Evolutionary conservation across 2,329 filamentous ascomycete genomes (phyloP).

Genomic region (Pseudogymnoascus sp.): DNA sequence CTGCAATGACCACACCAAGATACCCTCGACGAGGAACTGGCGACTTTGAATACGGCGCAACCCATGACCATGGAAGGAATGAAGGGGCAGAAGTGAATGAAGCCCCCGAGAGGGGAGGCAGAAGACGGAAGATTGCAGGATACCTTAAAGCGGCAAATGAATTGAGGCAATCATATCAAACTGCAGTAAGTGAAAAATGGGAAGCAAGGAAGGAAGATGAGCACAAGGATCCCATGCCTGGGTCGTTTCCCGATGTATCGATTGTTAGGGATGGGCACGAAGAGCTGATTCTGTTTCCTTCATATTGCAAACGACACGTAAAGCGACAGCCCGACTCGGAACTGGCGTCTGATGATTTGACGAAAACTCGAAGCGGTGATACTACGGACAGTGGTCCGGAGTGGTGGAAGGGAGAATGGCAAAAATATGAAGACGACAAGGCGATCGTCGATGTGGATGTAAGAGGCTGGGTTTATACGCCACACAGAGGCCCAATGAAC

Average conservation of each 20-base stretch:
- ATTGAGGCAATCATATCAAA: constrained; percentile 57
- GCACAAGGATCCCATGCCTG: constrained; percentile 50
- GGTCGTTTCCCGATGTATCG: constrained; percentile 76
- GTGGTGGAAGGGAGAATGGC: constrained; percentile 73
- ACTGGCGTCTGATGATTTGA: constrained; percentile 24
- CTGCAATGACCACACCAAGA: constrained; percentile 26
- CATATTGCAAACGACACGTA: constrained; percentile 60
- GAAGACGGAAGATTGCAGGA: constrained; percentile 68
- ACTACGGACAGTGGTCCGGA: constrained; percentile 52
- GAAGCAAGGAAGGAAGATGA: constrained; percentile 36
- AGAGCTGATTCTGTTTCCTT: constrained; percentile 92
- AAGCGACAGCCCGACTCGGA: constrained; percentile 24
- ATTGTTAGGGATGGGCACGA: constrained; percentile 73
- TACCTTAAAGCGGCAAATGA: constrained; percentile 66
- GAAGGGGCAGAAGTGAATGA: constrained; percentile 31
- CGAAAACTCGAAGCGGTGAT: constrained; percentile 25
- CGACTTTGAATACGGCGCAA: constrained; percentile 13
- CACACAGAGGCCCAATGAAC: constrained; percentile 74
- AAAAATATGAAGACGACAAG: constrained; percentile 69
- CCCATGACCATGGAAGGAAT: constrained; percentile 19
- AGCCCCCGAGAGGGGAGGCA: constrained; percentile 52
- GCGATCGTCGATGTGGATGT: constrained; percentile 91
- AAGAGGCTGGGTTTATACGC: constrained; percentile 87
- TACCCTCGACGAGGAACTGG: constrained; percentile 16
- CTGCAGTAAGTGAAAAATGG: constrained; percentile 40